Evolutionary conservation across 257 asterid species (phyloP).

Genomic region (Galeopsis tetrahit): DNA sequence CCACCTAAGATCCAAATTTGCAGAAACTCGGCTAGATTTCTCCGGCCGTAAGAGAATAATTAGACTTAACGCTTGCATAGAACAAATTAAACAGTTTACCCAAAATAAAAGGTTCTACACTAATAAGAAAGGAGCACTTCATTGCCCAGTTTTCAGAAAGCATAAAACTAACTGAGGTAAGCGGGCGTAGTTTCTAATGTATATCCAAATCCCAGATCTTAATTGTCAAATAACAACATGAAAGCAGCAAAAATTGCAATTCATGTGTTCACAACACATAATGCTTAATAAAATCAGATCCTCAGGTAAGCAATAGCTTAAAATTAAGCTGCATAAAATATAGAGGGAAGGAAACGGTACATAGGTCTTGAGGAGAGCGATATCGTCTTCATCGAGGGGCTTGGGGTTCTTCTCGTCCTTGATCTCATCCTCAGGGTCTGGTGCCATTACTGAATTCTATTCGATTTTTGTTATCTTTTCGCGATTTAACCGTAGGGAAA

Average conservation of each 20-base stretch:
- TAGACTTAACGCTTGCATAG: background rate
- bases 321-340: slow-evolving; percentile 19
- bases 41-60: background rate
- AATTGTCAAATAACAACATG: slow-evolving; percentile 8
- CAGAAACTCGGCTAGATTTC: slow-evolving; percentile 26
- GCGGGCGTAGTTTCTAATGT: background rate
- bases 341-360: slow-evolving; percentile 48
- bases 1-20: slow-evolving; percentile 26
- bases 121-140: slow-evolving; percentile 1
- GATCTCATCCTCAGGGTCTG: slow-evolving; percentile 76
- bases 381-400: slow-evolving; percentile 91
- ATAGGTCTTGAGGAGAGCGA: slow-evolving; percentile 88
- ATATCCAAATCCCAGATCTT: slow-evolving; percentile 34
- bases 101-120: background rate
- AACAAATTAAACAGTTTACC: background rate
- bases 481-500: slow-evolving; percentile 9
- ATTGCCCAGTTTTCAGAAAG: background rate
- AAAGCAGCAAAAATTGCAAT: background rate
- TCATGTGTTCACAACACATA: no score
- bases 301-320: background rate
- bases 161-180: background rate
- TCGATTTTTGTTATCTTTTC: background rate
- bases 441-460: slow-evolving; percentile 38
- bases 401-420: slow-evolving; percentile 93
- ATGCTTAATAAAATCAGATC: background rate